Evolutionary conservation across 495 filamentous ascomycete species (phyloP), one percentile per base, ranked within the genome.

Genomic region (Penicillium egyptiacum): DNA sequence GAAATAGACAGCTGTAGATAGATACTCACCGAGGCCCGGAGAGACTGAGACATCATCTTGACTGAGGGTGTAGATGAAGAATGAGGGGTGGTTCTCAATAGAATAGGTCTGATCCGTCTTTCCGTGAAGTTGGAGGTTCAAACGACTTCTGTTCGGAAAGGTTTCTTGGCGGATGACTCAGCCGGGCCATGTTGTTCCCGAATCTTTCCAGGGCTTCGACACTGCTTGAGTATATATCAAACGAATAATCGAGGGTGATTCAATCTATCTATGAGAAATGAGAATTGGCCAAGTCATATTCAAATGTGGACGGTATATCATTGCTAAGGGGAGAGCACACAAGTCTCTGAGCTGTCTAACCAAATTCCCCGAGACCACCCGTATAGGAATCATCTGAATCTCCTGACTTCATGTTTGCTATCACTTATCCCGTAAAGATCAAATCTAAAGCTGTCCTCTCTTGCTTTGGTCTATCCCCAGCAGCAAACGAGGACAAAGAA

Each of bases 31-130:
- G 84, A 86, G 68, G 80, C 81, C 75, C 87, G 73, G 72, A 88
- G 78, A 73, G 81, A 78, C 71, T 86, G 81, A 65, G 78, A 78
- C 79, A 88, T 79, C 86, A 89, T 89, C 74, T 75, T 83, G 78
- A 67, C 64, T 64, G 65, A 58, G 54, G 66, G 47, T 53, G 58
- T 65, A 49, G 65, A 64, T 68, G 64, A 67, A 58, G 63, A 57
- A 57, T 50, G 49, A 41, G 54, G 64, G 55, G 55, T 62, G 60
- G 65, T 69, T 57, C 62, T 71, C 63, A 61, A 64, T 59, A 71
- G 55, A 65, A 68, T 61, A 62, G 69, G 61, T 70, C 69, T 71
- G 64, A 62, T 63, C 65, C 64, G 67, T 72, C 59, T 62, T 66
- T 66, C 67, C 61, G 62, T 60, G 63, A 55, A 60, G 59, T 57